These are phyloP conservation scores for Melanogaster broomeanus DNA, from an alignment of 768 basidiomycete genomes.

Conservation along the genomic window DNA sequence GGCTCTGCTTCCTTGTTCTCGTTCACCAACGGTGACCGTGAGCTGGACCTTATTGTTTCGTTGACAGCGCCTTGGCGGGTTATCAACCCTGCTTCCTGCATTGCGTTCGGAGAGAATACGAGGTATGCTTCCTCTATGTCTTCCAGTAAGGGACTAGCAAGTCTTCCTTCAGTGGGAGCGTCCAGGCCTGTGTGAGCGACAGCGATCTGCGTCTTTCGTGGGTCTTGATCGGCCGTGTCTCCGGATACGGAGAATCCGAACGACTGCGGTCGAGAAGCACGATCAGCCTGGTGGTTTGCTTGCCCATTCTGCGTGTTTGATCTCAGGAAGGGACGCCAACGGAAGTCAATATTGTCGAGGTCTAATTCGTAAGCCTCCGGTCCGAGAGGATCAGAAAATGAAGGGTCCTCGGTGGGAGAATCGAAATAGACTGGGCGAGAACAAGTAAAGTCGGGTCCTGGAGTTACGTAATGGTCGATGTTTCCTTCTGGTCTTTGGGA, in stretches of 20 bases:
- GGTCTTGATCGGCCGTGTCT: conserved; percentile 16
- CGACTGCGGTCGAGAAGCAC: not conserved
- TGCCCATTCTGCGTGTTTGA: conserved; percentile 16
- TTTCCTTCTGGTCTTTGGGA: conserved; percentile 2
- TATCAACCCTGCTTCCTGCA: not conserved
- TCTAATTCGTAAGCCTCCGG: conserved; percentile 40
- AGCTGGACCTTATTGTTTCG: not conserved
- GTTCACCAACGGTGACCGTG: conserved; percentile 9
- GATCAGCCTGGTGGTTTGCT: not conserved
- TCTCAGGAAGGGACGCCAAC: conserved; percentile 53
- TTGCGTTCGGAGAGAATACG: not conserved
- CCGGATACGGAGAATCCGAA: conserved; percentile 6
- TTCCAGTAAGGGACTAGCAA: not conserved
- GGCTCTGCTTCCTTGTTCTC: conserved; percentile 13
- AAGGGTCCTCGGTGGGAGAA: conserved; percentile 52
- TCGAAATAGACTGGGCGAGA: conserved; percentile 48
- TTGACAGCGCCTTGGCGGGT: not conserved
- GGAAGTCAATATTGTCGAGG: conserved; percentile 49
- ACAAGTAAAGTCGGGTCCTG: conserved; percentile 42
- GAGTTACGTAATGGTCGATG: conserved; percentile 42
- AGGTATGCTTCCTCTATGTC: conserved; percentile 10
- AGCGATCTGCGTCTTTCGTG: conserved; percentile 10
- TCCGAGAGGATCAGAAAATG: conserved; percentile 39
- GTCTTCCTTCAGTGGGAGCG: conserved; percentile 12
- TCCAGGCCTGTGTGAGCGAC: conserved; percentile 9